A percentile compares a stretch with the other conserved stretches of the same genome.
Conservation (phyloP, 306 rosid genomes). For the Cucurbita pepo region DNA sequence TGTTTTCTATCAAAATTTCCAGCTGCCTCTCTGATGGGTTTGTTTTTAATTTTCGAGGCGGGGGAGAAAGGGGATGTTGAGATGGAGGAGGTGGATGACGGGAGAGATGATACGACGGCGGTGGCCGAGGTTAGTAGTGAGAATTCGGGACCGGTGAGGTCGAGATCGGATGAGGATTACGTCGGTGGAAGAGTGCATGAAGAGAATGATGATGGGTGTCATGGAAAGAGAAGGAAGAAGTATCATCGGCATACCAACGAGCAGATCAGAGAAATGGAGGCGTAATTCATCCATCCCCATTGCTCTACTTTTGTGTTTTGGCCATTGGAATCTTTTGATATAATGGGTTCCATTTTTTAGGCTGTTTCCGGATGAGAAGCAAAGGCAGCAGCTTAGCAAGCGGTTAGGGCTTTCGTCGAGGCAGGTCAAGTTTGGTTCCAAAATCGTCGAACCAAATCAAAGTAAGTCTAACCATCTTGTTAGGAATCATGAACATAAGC, state of each 20-base stretch:
- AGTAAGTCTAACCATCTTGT: conserved; percentile 14
- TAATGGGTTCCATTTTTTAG: conserved; percentile 12
- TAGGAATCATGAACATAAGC: no score
- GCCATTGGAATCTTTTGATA: neutral
- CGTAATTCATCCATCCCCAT: conserved; percentile 17
- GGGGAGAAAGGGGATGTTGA: conserved; percentile 23
- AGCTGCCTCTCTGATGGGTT: neutral
- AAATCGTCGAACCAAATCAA: conserved; percentile 98
- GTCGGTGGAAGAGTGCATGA: conserved; percentile 50
- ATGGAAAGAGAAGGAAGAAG: conserved; percentile 75
- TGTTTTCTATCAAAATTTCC: no score
- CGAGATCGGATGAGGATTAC: conserved; percentile 82
- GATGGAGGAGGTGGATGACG: conserved; percentile 83
- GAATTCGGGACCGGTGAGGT: conserved; percentile 60
- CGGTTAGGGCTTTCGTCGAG: conserved; percentile 85
- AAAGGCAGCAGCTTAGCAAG: conserved; percentile 90
- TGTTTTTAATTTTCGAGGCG: conserved; percentile 26
- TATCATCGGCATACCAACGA: conserved; percentile 85
- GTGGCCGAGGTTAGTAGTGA: conserved; percentile 69
- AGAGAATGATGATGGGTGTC: conserved; percentile 32
- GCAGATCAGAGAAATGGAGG: conserved; percentile 95
- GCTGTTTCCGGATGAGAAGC: conserved; percentile 94
- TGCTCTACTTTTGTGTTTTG: neutral
- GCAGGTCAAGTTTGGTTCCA: conserved; percentile 99
- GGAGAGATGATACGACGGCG: conserved; percentile 30